phyloP scores from a whole-genome alignment of 1,284 basidiomycete species.

The Melanopsichium pennsylvanicum region DNA sequence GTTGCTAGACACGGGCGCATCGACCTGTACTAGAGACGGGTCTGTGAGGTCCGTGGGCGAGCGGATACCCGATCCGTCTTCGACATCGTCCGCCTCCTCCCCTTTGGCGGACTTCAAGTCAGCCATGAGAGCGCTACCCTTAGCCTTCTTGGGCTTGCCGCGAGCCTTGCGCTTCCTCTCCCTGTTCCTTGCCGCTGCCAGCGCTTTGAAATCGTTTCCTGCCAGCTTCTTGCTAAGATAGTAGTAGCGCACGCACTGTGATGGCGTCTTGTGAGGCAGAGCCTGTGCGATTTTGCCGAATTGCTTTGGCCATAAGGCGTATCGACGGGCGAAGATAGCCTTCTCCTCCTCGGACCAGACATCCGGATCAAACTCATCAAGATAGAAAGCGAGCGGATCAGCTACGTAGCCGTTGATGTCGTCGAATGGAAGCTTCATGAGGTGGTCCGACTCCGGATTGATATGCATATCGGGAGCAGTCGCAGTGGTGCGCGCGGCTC shows the following conservation, averaged over 20 bases:
- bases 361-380: slow-evolving; percentile 59
- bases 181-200: slow-evolving; percentile 57
- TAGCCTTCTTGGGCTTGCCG: slow-evolving; percentile 64
- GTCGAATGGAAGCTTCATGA: slow-evolving; percentile 73
- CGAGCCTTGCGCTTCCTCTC: slow-evolving; percentile 62
- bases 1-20: slow-evolving; percentile 4
- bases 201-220: slow-evolving; percentile 62
- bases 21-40: slow-evolving; percentile 4
- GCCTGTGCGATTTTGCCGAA: slow-evolving; percentile 84
- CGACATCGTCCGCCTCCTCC: slow-evolving; percentile 62
- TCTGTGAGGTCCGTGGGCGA: slow-evolving; percentile 37
- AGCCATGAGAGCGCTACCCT: slow-evolving; percentile 65
- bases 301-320: slow-evolving; percentile 87
- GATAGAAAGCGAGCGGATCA: slow-evolving; percentile 76
- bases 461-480: slow-evolving; percentile 89
- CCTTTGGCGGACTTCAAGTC: slow-evolving; percentile 60
- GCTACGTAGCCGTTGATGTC: slow-evolving; percentile 84
- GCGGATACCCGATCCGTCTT: slow-evolving; percentile 36
- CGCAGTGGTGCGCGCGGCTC: slow-evolving; percentile 87
- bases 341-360: slow-evolving; percentile 87
- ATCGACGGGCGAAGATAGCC: slow-evolving; percentile 79
- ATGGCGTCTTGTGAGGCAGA: slow-evolving; percentile 82
- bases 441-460: slow-evolving; percentile 70
- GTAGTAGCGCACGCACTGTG: slow-evolving; percentile 91
- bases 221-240: slow-evolving; percentile 86